Conservation (phyloP, 768 basidiomycete genomes). For the Mycena latifolia region DNA sequence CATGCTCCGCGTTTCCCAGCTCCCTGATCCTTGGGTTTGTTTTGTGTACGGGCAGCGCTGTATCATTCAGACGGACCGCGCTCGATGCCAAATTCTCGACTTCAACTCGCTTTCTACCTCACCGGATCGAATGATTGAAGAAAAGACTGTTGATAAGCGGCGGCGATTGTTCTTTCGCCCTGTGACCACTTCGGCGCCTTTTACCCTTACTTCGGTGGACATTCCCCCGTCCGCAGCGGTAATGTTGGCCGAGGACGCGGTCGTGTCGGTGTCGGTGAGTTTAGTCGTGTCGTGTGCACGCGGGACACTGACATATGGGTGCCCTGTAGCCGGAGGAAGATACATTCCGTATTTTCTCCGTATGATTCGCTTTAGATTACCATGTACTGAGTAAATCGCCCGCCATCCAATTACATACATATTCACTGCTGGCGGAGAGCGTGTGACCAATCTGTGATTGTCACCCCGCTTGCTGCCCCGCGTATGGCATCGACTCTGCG, state of each 20-base stretch:
- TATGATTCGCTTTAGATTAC: constrained; percentile 7
- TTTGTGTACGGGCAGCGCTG: constrained; percentile 51
- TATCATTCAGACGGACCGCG: constrained; percentile 38
- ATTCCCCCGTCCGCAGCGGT: constrained; percentile 39
- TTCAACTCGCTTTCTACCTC: constrained; percentile 43
- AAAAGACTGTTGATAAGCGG: constrained; percentile 25
- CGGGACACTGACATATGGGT: not conserved
- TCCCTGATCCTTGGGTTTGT: constrained; percentile 50
- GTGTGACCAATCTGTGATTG: constrained; percentile 4
- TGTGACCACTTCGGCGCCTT: constrained; percentile 43
- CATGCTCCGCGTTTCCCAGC: constrained; percentile 40
- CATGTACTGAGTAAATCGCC: not conserved
- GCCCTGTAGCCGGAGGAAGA: constrained; percentile 26
- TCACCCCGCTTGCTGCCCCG: not conserved
- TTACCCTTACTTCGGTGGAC: constrained; percentile 30
- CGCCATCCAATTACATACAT: no score
- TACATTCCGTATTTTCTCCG: constrained; percentile 15
- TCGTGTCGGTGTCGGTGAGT: constrained; percentile 49
- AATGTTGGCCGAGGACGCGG: constrained; percentile 52
- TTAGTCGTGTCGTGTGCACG: not conserved
- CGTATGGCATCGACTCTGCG: constrained; percentile 18
- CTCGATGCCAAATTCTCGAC: constrained; percentile 44
- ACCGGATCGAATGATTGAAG: constrained; percentile 38
- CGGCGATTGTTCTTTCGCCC: constrained; percentile 37
- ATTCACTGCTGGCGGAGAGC: no score